A percentile compares a stretch with the other conserved stretches of the same genome.
phyloP scores from a whole-genome alignment of 129 eudicot species.

The Glebionis coronaria region DNA sequence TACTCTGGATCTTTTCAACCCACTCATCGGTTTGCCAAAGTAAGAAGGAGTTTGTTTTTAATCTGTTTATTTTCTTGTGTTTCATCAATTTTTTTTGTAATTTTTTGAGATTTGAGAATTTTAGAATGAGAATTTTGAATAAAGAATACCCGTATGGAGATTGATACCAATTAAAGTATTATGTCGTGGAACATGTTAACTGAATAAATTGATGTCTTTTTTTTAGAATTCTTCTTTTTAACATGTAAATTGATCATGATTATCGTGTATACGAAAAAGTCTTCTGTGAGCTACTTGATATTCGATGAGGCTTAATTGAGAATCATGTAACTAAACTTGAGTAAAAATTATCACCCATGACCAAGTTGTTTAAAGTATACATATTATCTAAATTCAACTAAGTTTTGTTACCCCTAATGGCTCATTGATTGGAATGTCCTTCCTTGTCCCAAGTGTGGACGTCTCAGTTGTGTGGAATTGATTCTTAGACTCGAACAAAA shows the following conservation, averaged over 20 bases:
- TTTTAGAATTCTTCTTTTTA: neutral
- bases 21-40: constrained; percentile 84
- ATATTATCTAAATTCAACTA: no score
- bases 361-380: no score
- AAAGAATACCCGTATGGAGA: neutral
- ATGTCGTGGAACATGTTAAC: constrained; percentile 10
- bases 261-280: no score
- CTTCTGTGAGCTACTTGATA: no score
- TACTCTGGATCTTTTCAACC: constrained; percentile 65
- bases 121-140: constrained; percentile 13
- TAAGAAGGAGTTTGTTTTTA: constrained; percentile 18
- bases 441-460: no score
- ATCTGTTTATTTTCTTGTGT: neutral
- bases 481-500: no score
- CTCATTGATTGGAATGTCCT: no score
- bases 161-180: constrained; percentile 15
- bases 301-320: no score
- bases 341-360: no score
- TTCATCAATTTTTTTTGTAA: neutral
- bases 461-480: no score
- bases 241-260: neutral
- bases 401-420: no score
- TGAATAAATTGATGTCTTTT: constrained; percentile 23
- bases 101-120: constrained; percentile 16
- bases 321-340: no score